A percentile compares a stretch with the other conserved stretches of the same genome.
Evolutionary conservation across 2,329 filamentous ascomycete genomes (phyloP).

Genomic region (Colletotrichum caudatum): DNA sequence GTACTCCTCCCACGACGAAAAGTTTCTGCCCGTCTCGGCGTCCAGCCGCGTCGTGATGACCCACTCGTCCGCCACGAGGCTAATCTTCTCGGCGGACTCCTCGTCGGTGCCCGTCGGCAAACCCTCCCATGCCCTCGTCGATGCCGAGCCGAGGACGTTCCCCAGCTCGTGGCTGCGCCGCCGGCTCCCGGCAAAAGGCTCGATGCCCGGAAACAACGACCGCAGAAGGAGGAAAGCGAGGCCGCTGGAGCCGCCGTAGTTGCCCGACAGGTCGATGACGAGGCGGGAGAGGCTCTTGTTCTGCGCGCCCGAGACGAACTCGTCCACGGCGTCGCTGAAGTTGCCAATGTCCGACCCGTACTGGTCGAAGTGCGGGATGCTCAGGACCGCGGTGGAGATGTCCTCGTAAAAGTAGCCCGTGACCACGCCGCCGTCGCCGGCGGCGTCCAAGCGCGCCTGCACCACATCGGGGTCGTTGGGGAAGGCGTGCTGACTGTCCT

Average conservation of each 20-base stretch:
- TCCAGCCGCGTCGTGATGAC: slow-evolving; percentile 15
- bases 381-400: slow-evolving; percentile 30
- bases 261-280: slow-evolving; percentile 25
- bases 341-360: slow-evolving; percentile 24
- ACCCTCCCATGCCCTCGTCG: slow-evolving; percentile 9
- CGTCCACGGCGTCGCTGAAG: slow-evolving; percentile 9
- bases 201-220: slow-evolving; percentile 16
- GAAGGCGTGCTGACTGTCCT: slow-evolving; percentile 14
- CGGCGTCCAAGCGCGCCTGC: slow-evolving; percentile 4
- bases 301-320: slow-evolving; percentile 13
- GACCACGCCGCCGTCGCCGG: slow-evolving; percentile 16
- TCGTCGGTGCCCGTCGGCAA: neutral
- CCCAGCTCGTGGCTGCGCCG: slow-evolving; percentile 26
- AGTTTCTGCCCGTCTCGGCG: slow-evolving; percentile 22
- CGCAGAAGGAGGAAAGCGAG: slow-evolving; percentile 24
- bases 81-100: neutral
- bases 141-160: slow-evolving; percentile 20
- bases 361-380: slow-evolving; percentile 31
- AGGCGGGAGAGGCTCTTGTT: neutral
- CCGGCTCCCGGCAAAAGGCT: slow-evolving; percentile 24
- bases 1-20: slow-evolving; percentile 29
- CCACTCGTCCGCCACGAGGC: slow-evolving; percentile 18
- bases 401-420: slow-evolving; percentile 33
- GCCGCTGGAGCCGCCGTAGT: slow-evolving; percentile 26
- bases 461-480: slow-evolving; percentile 11